A percentile compares a stretch with the other conserved stretches of the same genome.
These are phyloP conservation scores for Oemleria cerasiformis DNA, from an alignment of 306 rosid species.

Conservation along the genomic window DNA sequence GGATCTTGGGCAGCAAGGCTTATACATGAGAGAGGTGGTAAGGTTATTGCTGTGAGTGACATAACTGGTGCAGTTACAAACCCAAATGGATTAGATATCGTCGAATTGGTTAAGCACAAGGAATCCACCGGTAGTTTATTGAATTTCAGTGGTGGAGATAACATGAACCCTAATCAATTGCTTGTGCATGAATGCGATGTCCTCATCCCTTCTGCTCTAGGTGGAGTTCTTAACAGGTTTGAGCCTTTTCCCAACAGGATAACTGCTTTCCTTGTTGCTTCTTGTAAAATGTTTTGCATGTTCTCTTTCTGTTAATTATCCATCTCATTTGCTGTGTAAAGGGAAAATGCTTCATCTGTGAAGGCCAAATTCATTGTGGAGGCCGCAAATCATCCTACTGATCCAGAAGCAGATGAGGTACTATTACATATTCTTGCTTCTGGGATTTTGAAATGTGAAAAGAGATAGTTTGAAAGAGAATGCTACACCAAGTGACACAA, in stretches of 20 bases:
- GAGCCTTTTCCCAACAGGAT: conserved; percentile 3
- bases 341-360: conserved; percentile 56
- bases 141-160: conserved; percentile 41
- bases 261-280: neutral
- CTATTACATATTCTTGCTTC: neutral
- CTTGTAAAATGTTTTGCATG: neutral
- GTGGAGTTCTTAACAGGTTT: conserved; percentile 64
- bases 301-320: neutral
- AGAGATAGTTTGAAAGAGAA: neutral
- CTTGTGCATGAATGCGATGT: conserved; percentile 57
- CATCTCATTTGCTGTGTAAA: conserved; percentile 14
- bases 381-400: conserved; percentile 64
- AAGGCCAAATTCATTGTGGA: conserved; percentile 54
- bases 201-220: conserved; percentile 57
- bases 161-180: conserved; percentile 40
- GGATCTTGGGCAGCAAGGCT: conserved; percentile 61
- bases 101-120: conserved; percentile 39
- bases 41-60: conserved; percentile 54
- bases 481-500: too few species aligned
- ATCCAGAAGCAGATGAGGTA: conserved; percentile 64
- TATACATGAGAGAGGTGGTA: conserved; percentile 51
- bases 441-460: neutral
- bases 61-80: conserved; percentile 51
- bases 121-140: conserved; percentile 38
- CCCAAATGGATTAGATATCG: conserved; percentile 44